A percentile compares a stretch with the other conserved stretches of the same genome.
phyloP scores from a whole-genome alignment of 768 basidiomycete genomes.

The Sutorius australiensis region DNA sequence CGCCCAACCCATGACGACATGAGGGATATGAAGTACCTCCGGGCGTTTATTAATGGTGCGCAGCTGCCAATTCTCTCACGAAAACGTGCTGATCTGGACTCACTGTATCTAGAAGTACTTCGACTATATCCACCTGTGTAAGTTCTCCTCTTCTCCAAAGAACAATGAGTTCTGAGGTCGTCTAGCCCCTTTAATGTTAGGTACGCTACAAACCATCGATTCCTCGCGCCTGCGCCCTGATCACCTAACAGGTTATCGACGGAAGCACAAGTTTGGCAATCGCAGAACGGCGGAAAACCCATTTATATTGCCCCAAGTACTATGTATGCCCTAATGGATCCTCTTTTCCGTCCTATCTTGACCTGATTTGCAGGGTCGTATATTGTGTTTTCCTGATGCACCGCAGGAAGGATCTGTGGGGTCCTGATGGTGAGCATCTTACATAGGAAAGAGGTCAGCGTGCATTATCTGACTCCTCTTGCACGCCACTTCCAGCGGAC shows the following conservation, averaged over 20 bases:
- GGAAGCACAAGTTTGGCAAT: constrained; percentile 20
- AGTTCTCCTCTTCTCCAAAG: not conserved
- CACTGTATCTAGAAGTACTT: constrained; percentile 25
- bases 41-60: constrained; percentile 63
- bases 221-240: not conserved
- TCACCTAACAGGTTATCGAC: constrained; percentile 9
- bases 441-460: too few species aligned
- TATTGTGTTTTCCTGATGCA: constrained; percentile 34
- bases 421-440: constrained; percentile 31
- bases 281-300: constrained; percentile 36
- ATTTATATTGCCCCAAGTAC: constrained; percentile 48
- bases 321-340: constrained; percentile 13
- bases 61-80: not conserved
- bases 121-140: constrained; percentile 32
- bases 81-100: not conserved
- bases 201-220: not conserved
- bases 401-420: constrained; percentile 38
- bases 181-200: constrained; percentile 20
- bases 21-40: constrained; percentile 57
- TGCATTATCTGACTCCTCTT: not conserved
- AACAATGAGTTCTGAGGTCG: constrained; percentile 1
- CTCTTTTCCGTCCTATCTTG: not conserved
- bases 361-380: not conserved
- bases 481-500: constrained; percentile 12
- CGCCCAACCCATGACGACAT: constrained; percentile 56